These are phyloP conservation scores for Castanea sativa DNA, from an alignment of 306 rosid genomes.

Conservation along the genomic window DNA sequence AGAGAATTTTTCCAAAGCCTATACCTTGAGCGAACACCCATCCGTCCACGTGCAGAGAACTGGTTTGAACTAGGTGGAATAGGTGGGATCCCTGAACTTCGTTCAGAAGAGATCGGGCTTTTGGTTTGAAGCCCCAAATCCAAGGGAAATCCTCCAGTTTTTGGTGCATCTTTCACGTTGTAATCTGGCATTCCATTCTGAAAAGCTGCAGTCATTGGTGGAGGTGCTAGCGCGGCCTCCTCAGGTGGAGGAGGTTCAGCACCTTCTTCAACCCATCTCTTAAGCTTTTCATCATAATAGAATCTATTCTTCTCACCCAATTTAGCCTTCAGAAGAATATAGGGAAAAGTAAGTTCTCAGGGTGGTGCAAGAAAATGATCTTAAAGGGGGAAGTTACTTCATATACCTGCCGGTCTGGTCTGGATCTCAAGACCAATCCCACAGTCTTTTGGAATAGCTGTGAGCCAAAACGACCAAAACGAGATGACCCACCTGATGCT, in stretches of 20 bases:
- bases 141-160: conserved; percentile 43
- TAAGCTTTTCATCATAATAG: conserved; percentile 85
- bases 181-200: conserved; percentile 66
- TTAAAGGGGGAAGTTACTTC: neutral
- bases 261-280: conserved; percentile 94
- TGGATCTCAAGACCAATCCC: conserved; percentile 72
- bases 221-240: conserved; percentile 70
- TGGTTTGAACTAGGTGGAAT: conserved; percentile 78
- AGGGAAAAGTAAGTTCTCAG: neutral
- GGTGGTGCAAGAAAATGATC: neutral
- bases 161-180: conserved; percentile 63
- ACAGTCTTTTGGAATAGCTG: conserved; percentile 72
- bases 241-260: conserved; percentile 62
- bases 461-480: conserved; percentile 73
- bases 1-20: neutral
- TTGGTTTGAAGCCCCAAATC: conserved; percentile 33
- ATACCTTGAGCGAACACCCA: conserved; percentile 83
- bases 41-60: conserved; percentile 75
- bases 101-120: conserved; percentile 45
- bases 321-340: conserved; percentile 56
- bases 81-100: conserved; percentile 68
- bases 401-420: conserved; percentile 70
- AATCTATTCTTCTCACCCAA: conserved; percentile 85
- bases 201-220: conserved; percentile 64
- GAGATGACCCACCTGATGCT: conserved; percentile 57